A percentile compares a stretch with the other conserved stretches of the same genome.
phyloP scores from a whole-genome alignment of 176 grass and related monocot species.

The Musa acuminata region DNA sequence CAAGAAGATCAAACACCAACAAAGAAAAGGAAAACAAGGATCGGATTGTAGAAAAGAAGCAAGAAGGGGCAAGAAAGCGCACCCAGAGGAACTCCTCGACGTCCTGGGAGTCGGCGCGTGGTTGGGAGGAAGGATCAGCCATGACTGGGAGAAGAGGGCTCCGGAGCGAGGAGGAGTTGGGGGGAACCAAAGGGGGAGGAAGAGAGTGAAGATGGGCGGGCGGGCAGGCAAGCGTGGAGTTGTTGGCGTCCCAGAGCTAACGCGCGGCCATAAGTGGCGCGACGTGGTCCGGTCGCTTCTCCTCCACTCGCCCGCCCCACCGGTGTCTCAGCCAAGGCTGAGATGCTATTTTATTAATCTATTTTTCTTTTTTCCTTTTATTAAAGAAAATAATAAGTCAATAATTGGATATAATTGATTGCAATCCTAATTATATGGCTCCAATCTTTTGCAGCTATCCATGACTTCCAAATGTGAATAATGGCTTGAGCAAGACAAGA shows the following conservation, averaged over 20 bases:
- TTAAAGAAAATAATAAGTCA: too few species aligned
- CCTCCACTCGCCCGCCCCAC: conserved; percentile 10
- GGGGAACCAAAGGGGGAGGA: neutral
- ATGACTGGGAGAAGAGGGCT: conserved; percentile 6
- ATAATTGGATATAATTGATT: too few species aligned
- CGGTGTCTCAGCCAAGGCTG: too few species aligned
- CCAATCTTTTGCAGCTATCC: too few species aligned
- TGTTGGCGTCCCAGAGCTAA: conserved; percentile 13
- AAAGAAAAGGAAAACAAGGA: neutral
- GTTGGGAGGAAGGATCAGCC: conserved; percentile 31
- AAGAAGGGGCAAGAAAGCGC: too few species aligned
- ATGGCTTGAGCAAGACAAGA: too few species aligned
- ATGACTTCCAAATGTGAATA: too few species aligned
- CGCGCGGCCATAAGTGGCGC: conserved; percentile 23
- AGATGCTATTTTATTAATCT: too few species aligned
- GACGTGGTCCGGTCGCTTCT: conserved; percentile 35
- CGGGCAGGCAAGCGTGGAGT: conserved; percentile 1
- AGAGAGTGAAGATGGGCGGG: neutral
- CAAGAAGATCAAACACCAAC: neutral
- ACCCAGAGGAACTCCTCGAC: conserved; percentile 72
- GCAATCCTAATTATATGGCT: too few species aligned
- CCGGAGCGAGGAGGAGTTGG: neutral
- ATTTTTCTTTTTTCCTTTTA: too few species aligned
- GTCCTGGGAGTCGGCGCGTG: neutral
- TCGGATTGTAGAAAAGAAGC: too few species aligned